These are phyloP conservation scores for Choiromyces venosus DNA, from an alignment of 495 filamentous ascomycete genomes.

Conservation along the genomic window DNA sequence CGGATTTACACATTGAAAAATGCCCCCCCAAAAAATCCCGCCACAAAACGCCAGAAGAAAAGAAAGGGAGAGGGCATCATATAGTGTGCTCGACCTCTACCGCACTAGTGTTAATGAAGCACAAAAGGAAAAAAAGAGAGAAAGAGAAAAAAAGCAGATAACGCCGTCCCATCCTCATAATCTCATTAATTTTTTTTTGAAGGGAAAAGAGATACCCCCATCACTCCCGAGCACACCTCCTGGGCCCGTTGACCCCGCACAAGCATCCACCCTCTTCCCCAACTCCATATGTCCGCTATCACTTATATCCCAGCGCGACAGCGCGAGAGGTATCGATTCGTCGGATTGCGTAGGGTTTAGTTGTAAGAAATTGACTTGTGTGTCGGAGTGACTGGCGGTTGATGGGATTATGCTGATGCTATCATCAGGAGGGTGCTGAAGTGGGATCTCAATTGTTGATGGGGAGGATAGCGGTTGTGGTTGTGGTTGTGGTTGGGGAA, in stretches of 20 bases:
- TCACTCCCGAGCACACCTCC: background rate
- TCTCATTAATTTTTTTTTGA: too few relatives aligned
- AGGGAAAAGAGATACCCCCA: too few relatives aligned
- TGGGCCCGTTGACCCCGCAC: slow-evolving; percentile 6
- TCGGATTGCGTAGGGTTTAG: slow-evolving; percentile 4
- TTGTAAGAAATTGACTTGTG: background rate
- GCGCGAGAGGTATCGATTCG: slow-evolving; percentile 3
- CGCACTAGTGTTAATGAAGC: too few relatives aligned
- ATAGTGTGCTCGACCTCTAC: too few relatives aligned
- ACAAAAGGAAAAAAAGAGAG: too few relatives aligned
- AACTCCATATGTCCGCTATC: slow-evolving; percentile 18
- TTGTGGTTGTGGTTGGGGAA: background rate
- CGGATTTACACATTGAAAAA: too few relatives aligned
- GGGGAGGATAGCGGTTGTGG: background rate
- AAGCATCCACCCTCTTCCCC: slow-evolving; percentile 17
- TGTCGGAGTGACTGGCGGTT: background rate
- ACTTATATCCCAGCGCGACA: slow-evolving; percentile 23
- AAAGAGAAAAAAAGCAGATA: too few relatives aligned
- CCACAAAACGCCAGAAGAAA: too few relatives aligned
- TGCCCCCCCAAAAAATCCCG: too few relatives aligned
- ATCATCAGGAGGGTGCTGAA: too few relatives aligned
- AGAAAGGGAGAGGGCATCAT: too few relatives aligned
- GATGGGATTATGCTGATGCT: background rate
- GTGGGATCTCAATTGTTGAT: background rate
- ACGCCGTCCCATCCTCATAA: too few relatives aligned